These are phyloP conservation scores for Coemansia sp. DNA, from an alignment of 192 early-diverging fungal genomes.

Conservation along the genomic window DNA sequence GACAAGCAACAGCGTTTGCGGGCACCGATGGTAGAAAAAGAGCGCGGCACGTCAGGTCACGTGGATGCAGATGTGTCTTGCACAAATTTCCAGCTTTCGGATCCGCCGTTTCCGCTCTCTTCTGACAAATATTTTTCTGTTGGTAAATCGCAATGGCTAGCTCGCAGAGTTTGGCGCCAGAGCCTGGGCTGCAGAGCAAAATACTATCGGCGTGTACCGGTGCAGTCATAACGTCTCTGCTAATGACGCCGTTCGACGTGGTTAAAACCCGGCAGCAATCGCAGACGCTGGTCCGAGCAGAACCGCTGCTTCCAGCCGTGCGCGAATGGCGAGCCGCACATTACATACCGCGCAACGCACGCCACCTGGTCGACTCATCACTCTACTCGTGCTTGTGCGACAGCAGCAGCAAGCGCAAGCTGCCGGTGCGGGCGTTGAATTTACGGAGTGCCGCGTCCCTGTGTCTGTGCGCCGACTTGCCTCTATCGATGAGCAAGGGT, in stretches of 20 bases:
- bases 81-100: not conserved
- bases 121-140: not conserved
- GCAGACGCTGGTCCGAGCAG: slow-evolving; percentile 23
- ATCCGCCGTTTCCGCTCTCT: not conserved
- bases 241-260: slow-evolving; percentile 45
- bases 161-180: not conserved
- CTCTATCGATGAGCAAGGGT: not conserved
- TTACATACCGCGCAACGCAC: slow-evolving; percentile 24
- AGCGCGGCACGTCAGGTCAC: not conserved
- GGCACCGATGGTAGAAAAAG: not conserved
- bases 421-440: not conserved
- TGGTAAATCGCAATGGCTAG: slow-evolving; percentile 1
- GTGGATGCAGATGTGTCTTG: no score
- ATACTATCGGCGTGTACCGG: slow-evolving; percentile 81
- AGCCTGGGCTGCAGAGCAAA: slow-evolving; percentile 42
- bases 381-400: slow-evolving; percentile 10
- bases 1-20: not conserved
- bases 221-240: slow-evolving; percentile 73
- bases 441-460: slow-evolving; percentile 18
- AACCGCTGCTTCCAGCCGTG: slow-evolving; percentile 26
- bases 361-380: slow-evolving; percentile 15
- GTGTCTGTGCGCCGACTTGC: slow-evolving; percentile 16
- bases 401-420: not conserved
- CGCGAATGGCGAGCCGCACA: slow-evolving; percentile 21
- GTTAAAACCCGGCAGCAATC: slow-evolving; percentile 31